These are phyloP conservation scores for Colletotrichum sp. DNA, from an alignment of 2,329 filamentous ascomycete genomes.

Conservation along the genomic window DNA sequence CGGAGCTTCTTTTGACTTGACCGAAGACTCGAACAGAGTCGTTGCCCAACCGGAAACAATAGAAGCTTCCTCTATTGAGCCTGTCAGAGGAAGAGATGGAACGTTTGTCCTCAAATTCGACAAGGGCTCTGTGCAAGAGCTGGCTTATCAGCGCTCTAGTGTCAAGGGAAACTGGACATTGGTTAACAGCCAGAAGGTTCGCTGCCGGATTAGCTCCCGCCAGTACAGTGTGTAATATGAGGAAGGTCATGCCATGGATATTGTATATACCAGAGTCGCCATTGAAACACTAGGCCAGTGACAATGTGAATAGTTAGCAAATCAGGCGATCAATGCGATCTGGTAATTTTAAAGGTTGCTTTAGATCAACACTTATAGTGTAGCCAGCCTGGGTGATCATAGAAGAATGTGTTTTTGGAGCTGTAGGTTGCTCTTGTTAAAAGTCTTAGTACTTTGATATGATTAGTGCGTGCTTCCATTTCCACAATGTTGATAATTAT, in stretches of 20 bases:
- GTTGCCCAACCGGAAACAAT: conserved; percentile 23
- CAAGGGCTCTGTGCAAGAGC: neutral
- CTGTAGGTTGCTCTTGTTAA: neutral
- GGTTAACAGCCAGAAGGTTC: neutral
- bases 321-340: rapidly evolving
- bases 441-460: neutral
- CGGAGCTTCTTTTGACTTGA: conserved; percentile 28
- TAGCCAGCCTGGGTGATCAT: neutral
- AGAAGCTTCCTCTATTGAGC: conserved; percentile 10
- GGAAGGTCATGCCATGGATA: neutral
- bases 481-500: neutral
- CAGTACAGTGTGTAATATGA: neutral
- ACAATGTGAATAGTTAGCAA: neutral
- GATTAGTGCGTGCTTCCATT: neutral
- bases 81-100: neutral
- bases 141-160: conserved; percentile 25
- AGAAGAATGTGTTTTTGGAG: neutral
- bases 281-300: neutral
- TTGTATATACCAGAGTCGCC: neutral
- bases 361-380: neutral
- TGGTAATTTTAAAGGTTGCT: neutral
- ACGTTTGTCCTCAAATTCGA: conserved; percentile 20
- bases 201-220: neutral
- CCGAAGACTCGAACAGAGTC: conserved; percentile 28
- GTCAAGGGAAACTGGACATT: conserved; percentile 19